Evolutionary conservation across 805 yeast genomes (phyloP).

Genomic region (Metschnikowia vanudenii): DNA sequence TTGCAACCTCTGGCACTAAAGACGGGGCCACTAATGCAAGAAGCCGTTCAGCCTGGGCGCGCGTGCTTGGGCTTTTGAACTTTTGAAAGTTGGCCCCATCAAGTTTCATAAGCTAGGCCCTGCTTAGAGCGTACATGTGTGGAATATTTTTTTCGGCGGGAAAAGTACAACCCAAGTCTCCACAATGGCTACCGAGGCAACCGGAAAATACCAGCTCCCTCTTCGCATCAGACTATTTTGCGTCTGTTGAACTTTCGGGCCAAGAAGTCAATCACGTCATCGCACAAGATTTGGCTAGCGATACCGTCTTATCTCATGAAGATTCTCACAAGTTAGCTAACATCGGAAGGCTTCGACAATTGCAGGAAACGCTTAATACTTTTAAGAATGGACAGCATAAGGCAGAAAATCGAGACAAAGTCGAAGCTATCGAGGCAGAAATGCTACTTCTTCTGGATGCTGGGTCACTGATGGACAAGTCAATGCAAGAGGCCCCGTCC

Average conservation of each 20-base stretch:
- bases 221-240: not conserved
- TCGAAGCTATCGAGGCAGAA: constrained; percentile 6
- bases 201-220: not conserved
- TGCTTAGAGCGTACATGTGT: constrained; percentile 13
- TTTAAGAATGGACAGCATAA: constrained; percentile 24
- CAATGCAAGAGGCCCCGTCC: not conserved
- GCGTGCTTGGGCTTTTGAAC: too few species aligned
- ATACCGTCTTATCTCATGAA: constrained; percentile 4
- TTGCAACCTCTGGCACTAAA: too few species aligned
- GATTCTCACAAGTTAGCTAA: constrained; percentile 31
- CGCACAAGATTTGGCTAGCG: constrained; percentile 7
- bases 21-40: too few species aligned
- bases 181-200: constrained; percentile 1
- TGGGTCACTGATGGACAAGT: not conserved
- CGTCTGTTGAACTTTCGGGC: constrained; percentile 1
- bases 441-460: constrained; percentile 7
- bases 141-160: constrained; percentile 16
- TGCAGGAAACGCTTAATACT: constrained; percentile 23
- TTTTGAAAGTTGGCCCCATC: not conserved
- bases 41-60: too few species aligned
- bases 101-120: not conserved
- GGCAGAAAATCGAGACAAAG: constrained; percentile 16
- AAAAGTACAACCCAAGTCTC: not conserved
- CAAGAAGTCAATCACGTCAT: constrained; percentile 10
- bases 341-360: constrained; percentile 26